These are phyloP conservation scores for Amphicarpaea edgeworthii DNA, from an alignment of 306 rosid genomes.

Conservation along the genomic window DNA sequence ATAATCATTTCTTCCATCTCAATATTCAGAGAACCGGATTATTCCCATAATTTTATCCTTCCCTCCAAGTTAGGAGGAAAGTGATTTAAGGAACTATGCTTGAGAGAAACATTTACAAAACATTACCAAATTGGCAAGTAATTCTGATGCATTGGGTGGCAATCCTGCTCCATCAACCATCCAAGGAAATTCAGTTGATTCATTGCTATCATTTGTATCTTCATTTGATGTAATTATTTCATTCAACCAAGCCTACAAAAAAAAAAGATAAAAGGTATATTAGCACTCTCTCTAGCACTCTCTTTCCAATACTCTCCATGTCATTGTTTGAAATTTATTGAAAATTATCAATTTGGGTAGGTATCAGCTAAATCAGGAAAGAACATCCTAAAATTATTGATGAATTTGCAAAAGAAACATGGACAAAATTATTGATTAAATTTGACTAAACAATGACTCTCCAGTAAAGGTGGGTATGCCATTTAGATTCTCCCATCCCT, in stretches of 20 bases:
- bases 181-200: constrained; percentile 73
- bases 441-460: neutral
- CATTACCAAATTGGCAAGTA: constrained; percentile 87
- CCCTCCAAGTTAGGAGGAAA: neutral
- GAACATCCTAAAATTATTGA: too few species aligned
- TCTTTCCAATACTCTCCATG: too few species aligned
- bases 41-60: neutral
- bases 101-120: constrained; percentile 25
- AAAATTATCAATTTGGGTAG: too few species aligned
- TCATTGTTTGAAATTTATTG: too few species aligned
- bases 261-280: constrained; percentile 35
- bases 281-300: too few species aligned
- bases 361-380: too few species aligned
- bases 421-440: constrained; percentile 8
- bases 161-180: constrained; percentile 89
- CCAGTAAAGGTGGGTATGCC: constrained; percentile 11
- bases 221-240: constrained; percentile 71
- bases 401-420: constrained; percentile 17
- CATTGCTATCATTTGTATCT: constrained; percentile 55
- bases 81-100: constrained; percentile 30
- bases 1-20: too few species aligned
- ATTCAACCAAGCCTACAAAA: constrained; percentile 79
- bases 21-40: neutral
- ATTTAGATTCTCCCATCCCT: constrained; percentile 4
- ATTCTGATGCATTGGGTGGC: constrained; percentile 80